These are phyloP conservation scores for Cryphonectria carpinicola DNA, from an alignment of 2,329 filamentous ascomycete species.

Conservation along the genomic window DNA sequence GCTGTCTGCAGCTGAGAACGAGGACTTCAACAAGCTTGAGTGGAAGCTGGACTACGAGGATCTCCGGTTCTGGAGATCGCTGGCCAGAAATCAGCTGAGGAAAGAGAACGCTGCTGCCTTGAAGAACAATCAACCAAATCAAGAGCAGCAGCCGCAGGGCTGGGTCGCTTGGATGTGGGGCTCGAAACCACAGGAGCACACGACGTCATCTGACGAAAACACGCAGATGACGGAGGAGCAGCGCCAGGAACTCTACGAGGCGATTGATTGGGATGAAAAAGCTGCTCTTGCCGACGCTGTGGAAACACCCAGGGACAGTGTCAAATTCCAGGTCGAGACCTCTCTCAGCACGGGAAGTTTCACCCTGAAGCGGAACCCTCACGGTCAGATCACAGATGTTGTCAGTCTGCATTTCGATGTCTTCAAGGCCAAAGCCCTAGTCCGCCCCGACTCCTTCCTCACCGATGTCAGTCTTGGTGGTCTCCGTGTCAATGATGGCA, in stretches of 20 bases:
- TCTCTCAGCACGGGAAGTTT: conserved; percentile 96
- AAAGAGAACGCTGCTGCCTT: conserved; percentile 94
- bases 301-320: conserved; percentile 85
- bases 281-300: conserved; percentile 84
- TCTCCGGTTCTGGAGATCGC: conserved; percentile 92
- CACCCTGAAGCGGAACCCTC: conserved; percentile 83
- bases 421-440: conserved; percentile 87
- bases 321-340: conserved; percentile 91
- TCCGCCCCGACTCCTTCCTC: conserved; percentile 88
- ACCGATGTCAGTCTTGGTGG: conserved; percentile 89
- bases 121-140: conserved; percentile 58
- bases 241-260: conserved; percentile 93
- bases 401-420: conserved; percentile 92
- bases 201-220: conserved; percentile 69
- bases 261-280: conserved; percentile 98
- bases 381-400: conserved; percentile 77
- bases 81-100: conserved; percentile 90
- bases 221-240: conserved; percentile 94
- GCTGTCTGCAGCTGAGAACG: conserved; percentile 69
- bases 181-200: conserved; percentile 64
- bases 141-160: conserved; percentile 69
- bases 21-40: conserved; percentile 77
- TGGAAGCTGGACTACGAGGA: conserved; percentile 92
- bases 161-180: conserved; percentile 96
- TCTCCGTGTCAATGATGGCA: conserved; percentile 93